Base-by-base conservation (phyloP, 345 rosid genomes). In the Eucalyptus caleyi region DNA sequence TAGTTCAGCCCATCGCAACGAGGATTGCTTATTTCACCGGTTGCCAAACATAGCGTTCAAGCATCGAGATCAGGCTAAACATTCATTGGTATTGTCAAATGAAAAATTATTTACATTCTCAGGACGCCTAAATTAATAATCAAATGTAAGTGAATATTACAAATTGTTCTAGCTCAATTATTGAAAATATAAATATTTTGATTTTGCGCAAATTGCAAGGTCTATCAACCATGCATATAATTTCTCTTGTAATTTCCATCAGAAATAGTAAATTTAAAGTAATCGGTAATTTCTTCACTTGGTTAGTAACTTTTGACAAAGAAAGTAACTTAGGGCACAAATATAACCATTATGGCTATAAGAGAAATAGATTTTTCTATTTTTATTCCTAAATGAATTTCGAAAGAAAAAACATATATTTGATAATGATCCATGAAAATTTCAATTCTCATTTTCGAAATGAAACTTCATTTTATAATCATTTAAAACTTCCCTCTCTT, bases 401-500 rank as follows among this genome's bases (percentile, higher is more conserved):
- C 0, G 1, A 19, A 1, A n/a, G n/a, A 0, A 53, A 53, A 53
- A 53, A 21, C 0, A 53, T 53, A 53, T 53, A 0, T 53, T 4
- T 21, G 26, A 53, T 53, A 53, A 53, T 21, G 2, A 53, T 0
- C 0, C 5, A 8, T n/a, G n/a, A n/a, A 1, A 19, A 7, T 53
- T 18, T 53, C 4, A 0, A 3, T 7, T 19, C 0, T 53, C 2
- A 3, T n/a, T n/a, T n/a, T n/a, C n/a, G n/a, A n/a, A n/a, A n/a
- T n/a, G n/a, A n/a, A n/a, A n/a, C n/a, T n/a, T n/a, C n/a, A n/a
- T n/a, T n/a, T n/a, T n/a, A n/a, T n/a, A n/a, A n/a, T n/a, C n/a
- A n/a, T n/a, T n/a, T n/a, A n/a, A n/a, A n/a, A n/a, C n/a, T n/a
- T n/a, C n/a, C n/a, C n/a, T n/a, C n/a, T n/a, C n/a, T n/a, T n/a